Percentiles rank a stretch among this genome's conserved stretches.
Evolutionary conservation across 2,329 filamentous ascomycete genomes (phyloP).

Genomic region (Lachnellula hyalina): DNA sequence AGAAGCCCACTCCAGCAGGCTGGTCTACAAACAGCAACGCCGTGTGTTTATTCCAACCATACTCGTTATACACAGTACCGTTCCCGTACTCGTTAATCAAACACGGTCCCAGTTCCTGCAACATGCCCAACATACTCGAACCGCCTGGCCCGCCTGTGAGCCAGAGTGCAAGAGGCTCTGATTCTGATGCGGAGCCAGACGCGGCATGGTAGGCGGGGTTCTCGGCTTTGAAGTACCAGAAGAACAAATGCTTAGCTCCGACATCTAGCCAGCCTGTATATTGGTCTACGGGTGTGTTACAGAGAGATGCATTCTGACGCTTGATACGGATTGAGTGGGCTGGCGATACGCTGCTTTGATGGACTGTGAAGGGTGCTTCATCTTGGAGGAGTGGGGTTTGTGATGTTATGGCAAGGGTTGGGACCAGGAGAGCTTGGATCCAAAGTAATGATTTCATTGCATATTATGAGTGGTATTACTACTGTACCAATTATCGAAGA

Average conservation of each 20-base stretch:
- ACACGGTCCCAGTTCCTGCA: conserved; percentile 51
- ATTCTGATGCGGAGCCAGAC: conserved; percentile 30
- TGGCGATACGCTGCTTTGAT: conserved; percentile 17
- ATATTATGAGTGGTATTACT: too few species aligned
- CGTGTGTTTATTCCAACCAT: conserved; percentile 56
- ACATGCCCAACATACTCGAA: conserved; percentile 57
- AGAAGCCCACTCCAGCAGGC: conserved; percentile 64
- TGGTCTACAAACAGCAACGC: conserved; percentile 50
- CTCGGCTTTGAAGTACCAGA: conserved; percentile 40
- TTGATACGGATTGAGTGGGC: conserved; percentile 20
- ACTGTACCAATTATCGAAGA: too few species aligned
- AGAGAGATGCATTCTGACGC: conserved; percentile 21
- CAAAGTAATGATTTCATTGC: background rate
- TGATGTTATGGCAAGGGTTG: conserved; percentile 1
- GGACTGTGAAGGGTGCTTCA: conserved; percentile 6
- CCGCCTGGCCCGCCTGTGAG: conserved; percentile 60
- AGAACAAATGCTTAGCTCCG: conserved; percentile 38
- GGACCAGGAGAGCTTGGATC: background rate
- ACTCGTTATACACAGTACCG: conserved; percentile 44
- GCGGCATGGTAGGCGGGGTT: too few species aligned
- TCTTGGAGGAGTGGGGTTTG: conserved; percentile 10
- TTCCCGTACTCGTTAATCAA: conserved; percentile 38
- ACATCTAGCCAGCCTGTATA: conserved; percentile 26
- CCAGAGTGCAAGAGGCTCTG: conserved; percentile 50
- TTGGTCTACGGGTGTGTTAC: conserved; percentile 21